These are phyloP conservation scores for Elaeis oleifera DNA, from an alignment of 202 grass and related monocot genomes.

Conservation along the genomic window DNA sequence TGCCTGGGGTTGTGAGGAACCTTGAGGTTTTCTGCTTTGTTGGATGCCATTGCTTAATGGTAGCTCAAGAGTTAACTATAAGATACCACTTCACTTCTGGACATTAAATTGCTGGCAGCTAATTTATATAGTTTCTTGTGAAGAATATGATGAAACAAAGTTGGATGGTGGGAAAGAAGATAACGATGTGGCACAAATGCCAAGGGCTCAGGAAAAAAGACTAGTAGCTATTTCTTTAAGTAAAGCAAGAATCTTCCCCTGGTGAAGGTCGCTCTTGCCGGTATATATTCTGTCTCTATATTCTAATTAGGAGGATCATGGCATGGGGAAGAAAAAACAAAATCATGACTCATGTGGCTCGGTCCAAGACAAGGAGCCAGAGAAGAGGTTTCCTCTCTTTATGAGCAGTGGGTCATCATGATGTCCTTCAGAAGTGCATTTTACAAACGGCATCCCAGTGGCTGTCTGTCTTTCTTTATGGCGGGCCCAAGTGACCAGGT, in stretches of 20 bases:
- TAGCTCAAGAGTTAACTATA: no score
- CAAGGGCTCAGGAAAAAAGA: background rate
- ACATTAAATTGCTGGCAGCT: no score
- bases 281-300: no score
- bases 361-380: slow-evolving; percentile 37
- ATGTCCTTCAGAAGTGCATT: slow-evolving; percentile 25
- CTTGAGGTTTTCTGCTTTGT: slow-evolving; percentile 20
- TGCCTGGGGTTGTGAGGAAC: background rate
- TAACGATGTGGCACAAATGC: background rate
- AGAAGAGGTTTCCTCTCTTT: slow-evolving; percentile 37
- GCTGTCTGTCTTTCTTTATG: slow-evolving; percentile 35
- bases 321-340: background rate
- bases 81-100: no score
- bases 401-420: slow-evolving; percentile 33
- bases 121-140: no score
- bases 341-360: slow-evolving; percentile 48
- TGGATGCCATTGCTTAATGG: slow-evolving; percentile 21
- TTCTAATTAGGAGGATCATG: no score
- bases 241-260: no score
- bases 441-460: slow-evolving; percentile 30
- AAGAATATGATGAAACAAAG: no score
- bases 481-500: slow-evolving; percentile 67
- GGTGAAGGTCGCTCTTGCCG: no score
- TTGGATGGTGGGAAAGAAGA: background rate
- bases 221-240: background rate